Evolutionary conservation across 2,329 filamentous ascomycete genomes (phyloP).

Genomic region (Cordyceps tenuipes): DNA sequence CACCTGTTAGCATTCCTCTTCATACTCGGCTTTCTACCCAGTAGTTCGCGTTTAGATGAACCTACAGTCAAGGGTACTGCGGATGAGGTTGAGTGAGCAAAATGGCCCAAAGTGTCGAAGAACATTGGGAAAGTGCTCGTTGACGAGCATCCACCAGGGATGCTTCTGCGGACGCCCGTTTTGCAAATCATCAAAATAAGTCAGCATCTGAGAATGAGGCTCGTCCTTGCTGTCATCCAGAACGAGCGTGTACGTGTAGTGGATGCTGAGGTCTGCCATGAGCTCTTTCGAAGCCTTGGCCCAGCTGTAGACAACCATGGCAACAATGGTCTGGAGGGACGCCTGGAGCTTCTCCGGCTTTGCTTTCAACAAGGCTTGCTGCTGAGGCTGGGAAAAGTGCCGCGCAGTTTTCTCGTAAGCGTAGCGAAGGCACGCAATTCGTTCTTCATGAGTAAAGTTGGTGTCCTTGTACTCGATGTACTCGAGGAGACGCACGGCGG

Average conservation of each 20-base stretch:
- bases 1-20: no score
- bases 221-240: conserved; percentile 16
- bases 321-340: conserved; percentile 18
- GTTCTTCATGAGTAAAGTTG: conserved; percentile 15
- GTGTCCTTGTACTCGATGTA: conserved; percentile 15
- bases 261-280: conserved; percentile 17
- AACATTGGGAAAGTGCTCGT: conserved; percentile 15
- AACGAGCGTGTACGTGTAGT: conserved; percentile 16
- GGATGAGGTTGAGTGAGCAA: conserved; percentile 15
- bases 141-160: conserved; percentile 15
- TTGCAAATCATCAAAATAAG: conserved; percentile 16
- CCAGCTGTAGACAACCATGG: conserved; percentile 23
- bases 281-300: conserved; percentile 16
- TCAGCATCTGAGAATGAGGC: conserved; percentile 12
- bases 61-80: conserved; percentile 15
- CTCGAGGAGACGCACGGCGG: conserved; percentile 14
- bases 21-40: no score
- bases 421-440: conserved; percentile 13
- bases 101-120: conserved; percentile 16
- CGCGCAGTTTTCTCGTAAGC: conserved; percentile 14
- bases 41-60: no score
- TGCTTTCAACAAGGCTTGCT: conserved; percentile 11
- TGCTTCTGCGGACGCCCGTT: conserved; percentile 13
- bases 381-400: conserved; percentile 15
- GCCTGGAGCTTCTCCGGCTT: conserved; percentile 13